A percentile compares a stretch with the other conserved stretches of the same genome.
Conservation (phyloP, 495 filamentous ascomycete genomes). For the Venustampulla echinocandica region DNA sequence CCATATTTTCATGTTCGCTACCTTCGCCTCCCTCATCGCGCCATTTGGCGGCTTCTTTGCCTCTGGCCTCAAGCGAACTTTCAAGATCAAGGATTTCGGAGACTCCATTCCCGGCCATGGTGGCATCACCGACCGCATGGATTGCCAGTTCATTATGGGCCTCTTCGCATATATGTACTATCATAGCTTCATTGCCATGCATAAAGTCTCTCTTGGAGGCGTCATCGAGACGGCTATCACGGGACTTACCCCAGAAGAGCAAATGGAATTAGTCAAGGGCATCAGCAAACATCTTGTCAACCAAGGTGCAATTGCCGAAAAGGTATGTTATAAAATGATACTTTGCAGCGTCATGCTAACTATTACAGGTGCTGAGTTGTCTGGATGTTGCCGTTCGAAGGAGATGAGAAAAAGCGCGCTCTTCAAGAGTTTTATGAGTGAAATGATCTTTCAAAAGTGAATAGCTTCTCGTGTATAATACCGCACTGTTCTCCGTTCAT, state of each 20-base stretch:
- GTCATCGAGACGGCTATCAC: constrained; percentile 86
- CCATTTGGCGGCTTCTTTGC: constrained; percentile 99
- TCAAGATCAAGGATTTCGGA: constrained; percentile 99
- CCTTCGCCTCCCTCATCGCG: constrained; percentile 93
- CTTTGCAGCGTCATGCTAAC: constrained; percentile 2
- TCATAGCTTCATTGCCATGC: constrained; percentile 88
- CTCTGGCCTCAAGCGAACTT: constrained; percentile 93
- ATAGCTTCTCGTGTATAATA: constrained; percentile 13
- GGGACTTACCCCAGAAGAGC: constrained; percentile 72
- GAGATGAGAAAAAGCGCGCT: constrained; percentile 16
- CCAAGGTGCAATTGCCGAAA: constrained; percentile 46
- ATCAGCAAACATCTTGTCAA: constrained; percentile 80
- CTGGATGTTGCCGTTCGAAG: constrained; percentile 16
- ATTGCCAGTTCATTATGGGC: constrained; percentile 99
- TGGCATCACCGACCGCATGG: constrained; percentile 98
- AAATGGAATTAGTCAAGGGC: constrained; percentile 78
- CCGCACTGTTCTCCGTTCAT: constrained; percentile 6
- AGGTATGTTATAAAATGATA: constrained; percentile 19
- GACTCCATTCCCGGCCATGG: constrained; percentile 97
- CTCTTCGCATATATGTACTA: constrained; percentile 98
- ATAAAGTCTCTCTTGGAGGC: constrained; percentile 70
- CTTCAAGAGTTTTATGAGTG: constrained; percentile 7
- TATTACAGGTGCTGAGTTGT: constrained; percentile 19
- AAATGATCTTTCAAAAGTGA: constrained; percentile 16
- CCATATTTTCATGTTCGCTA: constrained; percentile 82